These are phyloP conservation scores for Nakazawaea anatomiae DNA, from an alignment of 805 yeast genomes.

Conservation along the genomic window DNA sequence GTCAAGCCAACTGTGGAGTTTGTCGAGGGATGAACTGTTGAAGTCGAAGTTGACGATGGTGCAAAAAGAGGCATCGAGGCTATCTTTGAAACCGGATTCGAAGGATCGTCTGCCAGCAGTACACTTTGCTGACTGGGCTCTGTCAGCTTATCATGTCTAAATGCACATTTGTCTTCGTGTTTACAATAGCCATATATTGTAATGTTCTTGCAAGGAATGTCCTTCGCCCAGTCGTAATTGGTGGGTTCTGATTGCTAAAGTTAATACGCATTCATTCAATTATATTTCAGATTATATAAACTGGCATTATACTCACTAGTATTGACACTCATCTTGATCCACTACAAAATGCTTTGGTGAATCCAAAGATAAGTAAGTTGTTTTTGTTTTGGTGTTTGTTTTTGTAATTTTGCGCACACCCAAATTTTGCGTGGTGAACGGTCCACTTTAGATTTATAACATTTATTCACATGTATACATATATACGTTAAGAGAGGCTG, in stretches of 20 bases:
- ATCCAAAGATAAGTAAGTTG: too few relatives aligned
- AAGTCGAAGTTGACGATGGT: background rate
- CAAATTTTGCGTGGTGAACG: too few relatives aligned
- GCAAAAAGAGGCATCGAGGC: slow-evolving; percentile 1
- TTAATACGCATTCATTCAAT: background rate
- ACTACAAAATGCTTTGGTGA: too few relatives aligned
- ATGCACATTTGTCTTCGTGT: slow-evolving; percentile 79
- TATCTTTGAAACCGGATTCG: background rate
- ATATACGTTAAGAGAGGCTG: too few relatives aligned
- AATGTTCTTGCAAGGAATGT: slow-evolving; percentile 77
- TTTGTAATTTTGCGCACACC: too few relatives aligned
- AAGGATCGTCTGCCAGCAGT: too few relatives aligned
- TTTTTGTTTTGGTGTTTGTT: too few relatives aligned
- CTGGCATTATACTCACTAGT: slow-evolving; percentile 12
- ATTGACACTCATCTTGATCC: background rate
- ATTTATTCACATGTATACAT: too few relatives aligned
- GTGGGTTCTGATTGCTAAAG: background rate
- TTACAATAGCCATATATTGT: slow-evolving; percentile 85
- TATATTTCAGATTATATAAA: background rate
- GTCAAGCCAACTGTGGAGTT: background rate
- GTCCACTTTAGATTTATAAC: too few relatives aligned
- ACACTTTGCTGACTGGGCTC: too few relatives aligned
- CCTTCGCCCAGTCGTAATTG: slow-evolving; percentile 56
- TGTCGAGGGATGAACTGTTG: background rate
- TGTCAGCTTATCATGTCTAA: slow-evolving; percentile 47